Evolutionary conservation across 164 flowering plant species (phyloP), one percentile per base, ranked within the genome.

Genomic region (Vitis amurensis): DNA sequence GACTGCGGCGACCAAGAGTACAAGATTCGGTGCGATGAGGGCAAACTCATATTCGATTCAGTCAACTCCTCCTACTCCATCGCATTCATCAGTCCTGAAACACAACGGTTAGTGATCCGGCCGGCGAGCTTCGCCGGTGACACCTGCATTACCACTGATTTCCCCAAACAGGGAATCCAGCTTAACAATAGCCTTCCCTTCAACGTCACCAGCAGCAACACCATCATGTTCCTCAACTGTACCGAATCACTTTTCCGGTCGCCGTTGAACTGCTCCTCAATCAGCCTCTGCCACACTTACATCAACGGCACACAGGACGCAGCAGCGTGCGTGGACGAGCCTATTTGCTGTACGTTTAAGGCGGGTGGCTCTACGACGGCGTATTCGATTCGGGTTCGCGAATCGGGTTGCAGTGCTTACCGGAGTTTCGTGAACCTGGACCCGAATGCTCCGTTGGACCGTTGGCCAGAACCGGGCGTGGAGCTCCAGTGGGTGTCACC

Each of bases 121-220:
- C 87, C 91, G 5, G 66, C 89, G 0, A 29, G 65, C 17, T 79
- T 87, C 73, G 9, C 65, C 30, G 66, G 72, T 59, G 76, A 78
- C 81, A 66, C 83, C 61, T 87, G 89, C 81, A 48, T 84, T 66
- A 68, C 87, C 2, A 7, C 77, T 8, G 91, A 87, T 71, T 44
- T 79, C 23, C 8, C 68, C 57, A 15, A 71, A 77, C 61, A 76
- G 58, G 92, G 92, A 15, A 57, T 88, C 67, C 86, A 69, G 68
- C 86, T 88, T 59, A 76, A 85, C 79, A 19, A 58, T 29, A 17
- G 63, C 61, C 72, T 81, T 30, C 92, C 92, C 27, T 88, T 88
- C 83, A 88, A 83, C 84, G 59, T 88, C 78, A 83, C 87, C 71
- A 67, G 80, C 69, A 59, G 77, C 37, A 88, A 86, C 82, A 86